These are phyloP conservation scores for Fusarium clavum DNA, from an alignment of 2,329 filamentous ascomycete genomes.

Conservation along the genomic window DNA sequence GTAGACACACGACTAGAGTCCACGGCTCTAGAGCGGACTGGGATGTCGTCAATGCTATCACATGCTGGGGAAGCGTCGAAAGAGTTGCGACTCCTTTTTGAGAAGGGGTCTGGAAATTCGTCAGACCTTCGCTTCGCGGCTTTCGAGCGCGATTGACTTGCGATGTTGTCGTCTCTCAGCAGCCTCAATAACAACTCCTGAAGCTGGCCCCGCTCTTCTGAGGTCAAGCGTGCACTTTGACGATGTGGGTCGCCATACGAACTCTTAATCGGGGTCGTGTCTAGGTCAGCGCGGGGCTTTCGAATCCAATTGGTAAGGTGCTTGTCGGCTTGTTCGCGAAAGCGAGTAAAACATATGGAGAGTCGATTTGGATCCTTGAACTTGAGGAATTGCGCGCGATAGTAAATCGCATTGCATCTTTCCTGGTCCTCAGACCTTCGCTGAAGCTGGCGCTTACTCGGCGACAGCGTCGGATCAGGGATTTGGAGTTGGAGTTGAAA, in stretches of 20 bases:
- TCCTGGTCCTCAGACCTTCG: constrained; percentile 41
- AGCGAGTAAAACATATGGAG: constrained; percentile 39
- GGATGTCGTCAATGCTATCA: constrained; percentile 36
- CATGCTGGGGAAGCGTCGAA: constrained; percentile 6
- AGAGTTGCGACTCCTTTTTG: constrained; percentile 37
- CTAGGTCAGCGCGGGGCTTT: constrained; percentile 36
- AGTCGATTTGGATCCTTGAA: constrained; percentile 35
- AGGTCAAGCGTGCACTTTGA: constrained; percentile 25
- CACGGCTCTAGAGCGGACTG: constrained; percentile 37
- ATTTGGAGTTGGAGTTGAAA: constrained; percentile 44
- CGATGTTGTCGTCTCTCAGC: constrained; percentile 28
- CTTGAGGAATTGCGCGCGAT: constrained; percentile 35
- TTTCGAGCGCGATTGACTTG: constrained; percentile 15
- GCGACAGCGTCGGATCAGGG: constrained; percentile 43
- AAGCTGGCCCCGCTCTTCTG: constrained; percentile 43
- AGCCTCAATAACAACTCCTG: constrained; percentile 41
- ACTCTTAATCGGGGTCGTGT: constrained; percentile 32
- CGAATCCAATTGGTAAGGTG: constrained; percentile 36
- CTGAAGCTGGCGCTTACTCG: constrained; percentile 39
- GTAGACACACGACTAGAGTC: constrained; percentile 6
- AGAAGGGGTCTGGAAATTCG: constrained; percentile 26
- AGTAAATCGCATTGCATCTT: constrained; percentile 42
- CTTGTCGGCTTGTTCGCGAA: constrained; percentile 39
- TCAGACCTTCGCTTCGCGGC: constrained; percentile 40
- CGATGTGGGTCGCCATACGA: constrained; percentile 38